Evolutionary conservation across 306 rosid species (phyloP).

Genomic region (Castanea crenata): DNA sequence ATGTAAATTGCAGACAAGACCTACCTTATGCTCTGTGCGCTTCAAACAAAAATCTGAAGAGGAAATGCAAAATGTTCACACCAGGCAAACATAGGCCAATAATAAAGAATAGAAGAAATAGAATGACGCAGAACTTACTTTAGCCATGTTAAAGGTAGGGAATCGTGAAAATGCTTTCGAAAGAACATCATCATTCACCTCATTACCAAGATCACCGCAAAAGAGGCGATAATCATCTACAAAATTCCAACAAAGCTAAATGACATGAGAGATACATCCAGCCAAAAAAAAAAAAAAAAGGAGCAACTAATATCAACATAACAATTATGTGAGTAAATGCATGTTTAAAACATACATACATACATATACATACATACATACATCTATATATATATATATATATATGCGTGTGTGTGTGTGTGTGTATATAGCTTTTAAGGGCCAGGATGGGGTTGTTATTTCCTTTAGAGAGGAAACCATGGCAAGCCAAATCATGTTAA

Average conservation of each 20-base stretch:
- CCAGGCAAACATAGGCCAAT: constrained; percentile 31
- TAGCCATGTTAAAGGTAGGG: constrained; percentile 90
- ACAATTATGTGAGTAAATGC: background rate
- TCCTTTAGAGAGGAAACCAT: no score
- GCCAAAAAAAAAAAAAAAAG: background rate
- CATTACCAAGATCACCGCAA: constrained; percentile 97
- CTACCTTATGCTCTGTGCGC: constrained; percentile 65
- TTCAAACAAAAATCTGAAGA: constrained; percentile 65
- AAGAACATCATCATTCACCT: constrained; percentile 97
- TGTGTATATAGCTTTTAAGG: no score
- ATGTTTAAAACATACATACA: background rate
- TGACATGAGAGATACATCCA: constrained; percentile 10
- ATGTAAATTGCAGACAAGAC: constrained; percentile 36
- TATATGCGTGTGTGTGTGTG: no score
- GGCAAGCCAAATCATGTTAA: background rate
- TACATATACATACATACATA: no score
- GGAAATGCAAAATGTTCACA: constrained; percentile 48
- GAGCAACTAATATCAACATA: background rate
- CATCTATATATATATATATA: no score
- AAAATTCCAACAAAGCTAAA: constrained; percentile 7
- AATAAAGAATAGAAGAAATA: background rate
- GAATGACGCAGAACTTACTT: constrained; percentile 48
- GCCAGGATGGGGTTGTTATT: no score
- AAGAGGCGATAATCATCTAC: constrained; percentile 90
- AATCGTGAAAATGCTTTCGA: constrained; percentile 90